Evolutionary conservation across 1,284 basidiomycete genomes (phyloP).

Genomic region (Tausonia pullulans): DNA sequence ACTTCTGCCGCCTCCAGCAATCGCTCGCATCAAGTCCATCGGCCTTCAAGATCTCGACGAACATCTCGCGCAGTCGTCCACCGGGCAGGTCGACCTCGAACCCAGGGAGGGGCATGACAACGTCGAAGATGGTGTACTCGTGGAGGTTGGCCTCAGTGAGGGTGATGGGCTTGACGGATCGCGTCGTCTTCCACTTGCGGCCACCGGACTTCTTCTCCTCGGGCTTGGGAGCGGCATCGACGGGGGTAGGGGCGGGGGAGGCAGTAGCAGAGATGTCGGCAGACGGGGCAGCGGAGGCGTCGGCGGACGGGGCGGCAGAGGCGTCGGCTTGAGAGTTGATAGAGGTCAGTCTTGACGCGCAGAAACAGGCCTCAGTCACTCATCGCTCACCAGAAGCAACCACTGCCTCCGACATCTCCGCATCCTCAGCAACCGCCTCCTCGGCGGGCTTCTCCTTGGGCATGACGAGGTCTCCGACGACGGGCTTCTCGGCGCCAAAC

Average conservation of each 20-base stretch:
- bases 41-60: constrained; percentile 61
- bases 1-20: constrained; percentile 80
- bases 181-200: constrained; percentile 16
- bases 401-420: no score
- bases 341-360: no score
- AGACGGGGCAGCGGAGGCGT: no score
- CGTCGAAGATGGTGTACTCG: constrained; percentile 72
- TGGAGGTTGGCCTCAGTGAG: constrained; percentile 49
- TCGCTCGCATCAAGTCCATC: constrained; percentile 83
- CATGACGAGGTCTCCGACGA: constrained; percentile 77
- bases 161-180: constrained; percentile 3
- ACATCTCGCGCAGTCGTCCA: constrained; percentile 67
- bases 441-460: constrained; percentile 36
- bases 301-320: no score
- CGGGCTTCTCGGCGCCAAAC: constrained; percentile 61
- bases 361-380: no score
- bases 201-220: not conserved
- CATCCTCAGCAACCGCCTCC: constrained; percentile 26
- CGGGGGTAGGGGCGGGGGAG: not conserved
- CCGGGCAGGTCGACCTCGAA: constrained; percentile 82
- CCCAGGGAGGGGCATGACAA: constrained; percentile 90
- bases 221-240: not conserved
- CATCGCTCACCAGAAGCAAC: no score
- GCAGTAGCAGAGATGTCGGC: not conserved
- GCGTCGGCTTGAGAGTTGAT: no score